Base-by-base conservation (phyloP, 2,329 filamentous ascomycete species). In the Colletotrichum karsti region DNA sequence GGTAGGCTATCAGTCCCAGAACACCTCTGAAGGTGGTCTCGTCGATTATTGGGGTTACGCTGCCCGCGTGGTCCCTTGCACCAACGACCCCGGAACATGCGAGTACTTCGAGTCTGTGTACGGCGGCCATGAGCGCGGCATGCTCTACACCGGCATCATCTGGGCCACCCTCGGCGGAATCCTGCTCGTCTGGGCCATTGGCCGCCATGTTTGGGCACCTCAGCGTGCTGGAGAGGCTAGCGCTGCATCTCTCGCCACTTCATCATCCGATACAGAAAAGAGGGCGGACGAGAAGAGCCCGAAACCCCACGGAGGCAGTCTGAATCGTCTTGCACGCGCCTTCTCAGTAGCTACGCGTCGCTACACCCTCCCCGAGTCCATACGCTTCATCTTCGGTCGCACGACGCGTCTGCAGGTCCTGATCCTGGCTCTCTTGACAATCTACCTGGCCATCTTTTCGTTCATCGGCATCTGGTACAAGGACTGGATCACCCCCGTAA, bases 401-500 rank as follows among this genome's bases (percentile, higher is more conserved):
- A 89, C 90, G 2, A 92, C 90, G 1, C 85, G 91, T 20, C 82
- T 93, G 7, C 92, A 94, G 74, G 84, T 94, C 4, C 73, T 89
- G 22, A 82, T 92, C 28, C 81, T 94, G 3, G 76, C 84, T 1
- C 77, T 88, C 9, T 77, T 94, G 1, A 75, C 83, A 1, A 85
- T 74, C 2, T 94, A 95, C 73, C 81, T 94, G 1, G 80, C 88
- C 48, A 81, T 94, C 69, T 93, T 90, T 80, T 88, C 86, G 76
- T 92, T 94, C 54, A 84, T 90, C 12, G 92, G 91, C 33, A 91
- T 93, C 66, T 79, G 83, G 8, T 94, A 93, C 79, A 83, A 85
- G 44, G 90, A 79, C 10, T 94, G 92, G 92, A 76, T 91, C 8
- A 93, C 91, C 0, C 92, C 92, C 0, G 86, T 93, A 57, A 88